phyloP scores from a whole-genome alignment of 2,329 filamentous ascomycete genomes.

The Talaromyces atroroseus region DNA sequence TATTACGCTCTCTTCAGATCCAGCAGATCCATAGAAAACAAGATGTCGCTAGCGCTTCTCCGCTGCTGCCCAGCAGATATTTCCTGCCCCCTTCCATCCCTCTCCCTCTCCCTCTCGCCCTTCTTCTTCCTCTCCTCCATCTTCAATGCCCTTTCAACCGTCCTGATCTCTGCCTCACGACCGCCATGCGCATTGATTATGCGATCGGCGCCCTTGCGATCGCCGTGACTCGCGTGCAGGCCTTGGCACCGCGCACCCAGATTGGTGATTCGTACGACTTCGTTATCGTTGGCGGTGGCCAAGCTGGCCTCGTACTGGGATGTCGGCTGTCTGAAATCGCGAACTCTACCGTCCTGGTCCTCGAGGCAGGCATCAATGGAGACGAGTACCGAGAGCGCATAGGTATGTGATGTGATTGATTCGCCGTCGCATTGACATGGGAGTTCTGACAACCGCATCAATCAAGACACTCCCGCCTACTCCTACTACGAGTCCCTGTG shows the following conservation, averaged over 20 bases:
- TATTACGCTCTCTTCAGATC: background rate
- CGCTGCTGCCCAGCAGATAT: background rate
- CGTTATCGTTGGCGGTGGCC: slow-evolving; percentile 51
- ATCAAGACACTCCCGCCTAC: slow-evolving; percentile 29
- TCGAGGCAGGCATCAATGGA: slow-evolving; percentile 28
- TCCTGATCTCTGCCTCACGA: background rate
- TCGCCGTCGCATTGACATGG: background rate
- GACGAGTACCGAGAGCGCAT: slow-evolving; percentile 30
- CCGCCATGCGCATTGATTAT: background rate
- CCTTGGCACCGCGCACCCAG: slow-evolving; percentile 22
- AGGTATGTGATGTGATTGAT: slow-evolving; percentile 19
- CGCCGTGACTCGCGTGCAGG: slow-evolving; percentile 17
- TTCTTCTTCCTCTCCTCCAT: background rate
- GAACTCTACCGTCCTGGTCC: slow-evolving; percentile 30
- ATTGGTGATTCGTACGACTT: slow-evolving; percentile 27
- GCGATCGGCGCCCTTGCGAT: slow-evolving; percentile 16
- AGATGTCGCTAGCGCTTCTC: background rate
- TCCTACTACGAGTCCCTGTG: slow-evolving; percentile 31
- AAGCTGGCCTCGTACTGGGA: slow-evolving; percentile 47
- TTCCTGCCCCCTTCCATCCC: background rate
- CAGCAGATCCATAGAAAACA: background rate
- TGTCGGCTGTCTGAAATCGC: slow-evolving; percentile 39
- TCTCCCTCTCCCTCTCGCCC: background rate
- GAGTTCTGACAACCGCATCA: slow-evolving; percentile 5
- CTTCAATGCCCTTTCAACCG: background rate